Evolutionary conservation across 2,329 filamentous ascomycete species (phyloP).

Genomic region (Aspergillus proliferans): DNA sequence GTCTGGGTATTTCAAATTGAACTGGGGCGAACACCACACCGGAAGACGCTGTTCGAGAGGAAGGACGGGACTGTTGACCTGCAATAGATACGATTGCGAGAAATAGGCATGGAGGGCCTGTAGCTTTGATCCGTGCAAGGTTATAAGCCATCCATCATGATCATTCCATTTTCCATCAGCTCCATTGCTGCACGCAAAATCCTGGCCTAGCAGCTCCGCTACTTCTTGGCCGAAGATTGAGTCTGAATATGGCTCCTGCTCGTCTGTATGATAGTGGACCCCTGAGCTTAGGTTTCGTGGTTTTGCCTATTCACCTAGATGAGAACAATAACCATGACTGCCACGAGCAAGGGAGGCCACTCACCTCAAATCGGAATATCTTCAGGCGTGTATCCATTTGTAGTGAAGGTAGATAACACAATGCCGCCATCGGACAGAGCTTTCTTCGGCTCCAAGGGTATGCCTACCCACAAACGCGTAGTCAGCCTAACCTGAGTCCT

Average conservation of each 20-base stretch:
- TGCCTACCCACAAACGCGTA: no score
- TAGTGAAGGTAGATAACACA: background rate
- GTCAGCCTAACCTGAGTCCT: no score
- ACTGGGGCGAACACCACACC: background rate
- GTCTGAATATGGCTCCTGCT: background rate
- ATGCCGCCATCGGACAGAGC: background rate
- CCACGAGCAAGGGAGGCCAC: background rate
- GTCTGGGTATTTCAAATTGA: background rate
- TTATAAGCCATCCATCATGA: background rate
- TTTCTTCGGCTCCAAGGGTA: background rate
- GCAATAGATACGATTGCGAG: background rate
- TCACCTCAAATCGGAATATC: background rate
- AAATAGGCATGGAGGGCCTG: background rate
- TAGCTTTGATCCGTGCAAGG: background rate
- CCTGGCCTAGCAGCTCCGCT: background rate
- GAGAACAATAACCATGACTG: background rate
- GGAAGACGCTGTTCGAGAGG: background rate
- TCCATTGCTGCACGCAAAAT: background rate
- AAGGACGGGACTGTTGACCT: background rate
- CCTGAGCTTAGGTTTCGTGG: background rate
- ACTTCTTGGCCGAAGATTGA: background rate
- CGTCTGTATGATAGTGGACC: background rate
- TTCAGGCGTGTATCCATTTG: no score
- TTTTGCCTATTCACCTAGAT: background rate
- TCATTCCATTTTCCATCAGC: background rate